Evolutionary conservation across 2,329 filamentous ascomycete genomes (phyloP).

Genomic region (Colletotrichum siamense): DNA sequence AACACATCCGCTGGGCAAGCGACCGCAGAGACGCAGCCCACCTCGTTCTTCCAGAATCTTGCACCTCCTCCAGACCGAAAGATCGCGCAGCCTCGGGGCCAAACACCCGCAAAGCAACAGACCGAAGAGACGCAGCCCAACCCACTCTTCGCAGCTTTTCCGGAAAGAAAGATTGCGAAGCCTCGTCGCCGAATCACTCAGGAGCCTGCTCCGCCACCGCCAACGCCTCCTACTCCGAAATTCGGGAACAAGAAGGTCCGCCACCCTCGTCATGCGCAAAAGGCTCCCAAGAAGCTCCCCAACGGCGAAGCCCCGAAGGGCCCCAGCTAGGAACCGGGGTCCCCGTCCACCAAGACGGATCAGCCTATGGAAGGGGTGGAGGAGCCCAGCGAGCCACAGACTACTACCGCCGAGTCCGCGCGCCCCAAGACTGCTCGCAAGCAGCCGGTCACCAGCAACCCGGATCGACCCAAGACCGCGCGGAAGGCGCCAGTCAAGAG

Average conservation of each 20-base stretch:
- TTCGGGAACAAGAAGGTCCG: not conserved
- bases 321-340: not conserved
- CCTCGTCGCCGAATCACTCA: not conserved
- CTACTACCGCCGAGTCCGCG: not conserved
- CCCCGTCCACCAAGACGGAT: not conserved
- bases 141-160: not conserved
- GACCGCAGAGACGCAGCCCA: not conserved
- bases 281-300: not conserved
- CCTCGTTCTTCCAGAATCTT: not conserved
- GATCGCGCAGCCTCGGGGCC: not conserved
- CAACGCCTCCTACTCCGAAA: not conserved
- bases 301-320: not conserved
- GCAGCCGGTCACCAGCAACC: not conserved
- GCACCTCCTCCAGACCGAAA: not conserved
- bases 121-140: not conserved
- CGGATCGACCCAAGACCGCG: not conserved
- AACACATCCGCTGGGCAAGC: not conserved
- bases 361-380: not conserved
- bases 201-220: not conserved
- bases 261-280: not conserved
- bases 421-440: not conserved
- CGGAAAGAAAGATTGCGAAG: not conserved
- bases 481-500: not conserved
- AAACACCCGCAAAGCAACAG: not conserved
- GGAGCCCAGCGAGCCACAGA: not conserved